Evolutionary conservation across 352 stramenopile species (phyloP), one percentile per base, ranked within the genome.

Genomic region (Phytophthora meadii): DNA sequence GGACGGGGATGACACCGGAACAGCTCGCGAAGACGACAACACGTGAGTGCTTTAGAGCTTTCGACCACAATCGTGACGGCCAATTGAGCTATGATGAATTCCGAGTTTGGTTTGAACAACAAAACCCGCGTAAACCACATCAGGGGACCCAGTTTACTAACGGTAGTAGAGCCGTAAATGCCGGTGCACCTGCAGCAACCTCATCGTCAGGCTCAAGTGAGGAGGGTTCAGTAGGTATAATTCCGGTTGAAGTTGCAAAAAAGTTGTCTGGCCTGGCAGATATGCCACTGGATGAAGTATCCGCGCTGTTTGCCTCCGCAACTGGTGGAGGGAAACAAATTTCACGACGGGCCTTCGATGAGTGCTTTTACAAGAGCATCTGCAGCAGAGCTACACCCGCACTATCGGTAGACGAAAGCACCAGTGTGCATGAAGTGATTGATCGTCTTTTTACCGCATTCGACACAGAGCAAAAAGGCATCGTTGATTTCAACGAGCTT

Each of bases 31-130:
- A 62, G n/a, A 83, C 73, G 1, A 97, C 89, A 0, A 91, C 83
- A n/a, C 60, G 69, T 5, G 77, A 90, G 54, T 95, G 89, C 30
- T 97, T 97, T 68, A 61, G 72, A 17, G 53, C 61, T 30, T 93
- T 91, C 42, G 87, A 96, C 48, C 74, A 84, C 44, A 94, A 96
- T 15, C 66, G 74, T n/a, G 87, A 96, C 45, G 68, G 80, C 3
- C 76, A 92, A 42, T 54, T 96, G 28, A 93, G 83, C 50, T 90
- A 90, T 37, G 85, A 92, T 1, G 87, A 95, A 52, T 97, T 97
- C 40, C 68, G 76, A 32, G 72, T 79, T 44, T 94, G 86, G 76
- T 87, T 95, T 54, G 68, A 90, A 19, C 72, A 79, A 39, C 82
- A 93, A 59, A 87, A 89, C 28, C 48, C 70, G 1, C 46, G 67